Percentiles rank a stretch among this genome's conserved stretches.
Evolutionary conservation across 2,329 filamentous ascomycete genomes (phyloP).

Genomic region (Colletotrichum liriopes): DNA sequence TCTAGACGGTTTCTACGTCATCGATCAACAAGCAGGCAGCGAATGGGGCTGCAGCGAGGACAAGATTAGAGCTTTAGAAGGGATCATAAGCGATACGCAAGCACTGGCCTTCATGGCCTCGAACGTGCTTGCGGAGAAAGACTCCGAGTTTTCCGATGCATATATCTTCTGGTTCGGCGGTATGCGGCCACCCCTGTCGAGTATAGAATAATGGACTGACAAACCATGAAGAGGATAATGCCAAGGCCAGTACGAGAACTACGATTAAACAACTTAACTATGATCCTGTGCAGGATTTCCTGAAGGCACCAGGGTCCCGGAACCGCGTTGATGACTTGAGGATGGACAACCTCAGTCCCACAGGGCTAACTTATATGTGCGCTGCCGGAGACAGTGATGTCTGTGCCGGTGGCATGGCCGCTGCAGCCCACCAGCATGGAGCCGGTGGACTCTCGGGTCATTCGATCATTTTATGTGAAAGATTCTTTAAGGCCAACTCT

Average conservation of each 20-base stretch:
- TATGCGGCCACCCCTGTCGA: not conserved
- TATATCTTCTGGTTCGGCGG: constrained; percentile 22
- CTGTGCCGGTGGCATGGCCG: not conserved
- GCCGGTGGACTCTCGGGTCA: constrained; percentile 6
- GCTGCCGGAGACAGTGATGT: not conserved
- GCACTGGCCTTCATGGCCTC: constrained; percentile 12
- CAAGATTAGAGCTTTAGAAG: not conserved
- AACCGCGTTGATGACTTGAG: constrained; percentile 9
- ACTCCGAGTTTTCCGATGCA: constrained; percentile 3
- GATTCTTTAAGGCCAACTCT: not conserved
- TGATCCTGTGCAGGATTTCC: constrained; percentile 6
- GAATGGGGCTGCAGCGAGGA: constrained; percentile 11
- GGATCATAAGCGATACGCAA: not conserved
- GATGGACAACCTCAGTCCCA: constrained; percentile 18
- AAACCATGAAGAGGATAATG: not conserved
- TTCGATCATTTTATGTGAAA: not conserved
- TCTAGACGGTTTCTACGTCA: constrained; percentile 16
- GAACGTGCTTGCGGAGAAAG: not conserved
- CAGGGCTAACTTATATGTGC: constrained; percentile 25
- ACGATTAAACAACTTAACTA: constrained; percentile 10
- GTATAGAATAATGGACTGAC: not conserved
- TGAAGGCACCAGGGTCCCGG: not conserved
- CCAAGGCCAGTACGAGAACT: not conserved
- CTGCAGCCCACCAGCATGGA: constrained; percentile 8
- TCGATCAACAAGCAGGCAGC: constrained; percentile 4